Base-by-base conservation (phyloP, 169 alveolate genomes). In the Cryptosporidium baileyi region DNA sequence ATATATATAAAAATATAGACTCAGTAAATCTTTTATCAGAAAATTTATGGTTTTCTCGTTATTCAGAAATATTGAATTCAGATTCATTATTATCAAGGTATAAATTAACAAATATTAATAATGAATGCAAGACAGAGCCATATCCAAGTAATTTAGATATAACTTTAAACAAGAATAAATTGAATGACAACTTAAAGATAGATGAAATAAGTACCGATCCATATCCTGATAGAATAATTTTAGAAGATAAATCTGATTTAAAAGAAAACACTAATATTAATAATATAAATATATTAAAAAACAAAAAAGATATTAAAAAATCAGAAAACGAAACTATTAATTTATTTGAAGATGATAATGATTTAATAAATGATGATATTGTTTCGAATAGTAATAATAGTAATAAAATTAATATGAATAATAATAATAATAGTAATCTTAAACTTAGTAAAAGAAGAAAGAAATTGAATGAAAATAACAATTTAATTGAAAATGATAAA, bases 121-220 rank as follows among this genome's bases (percentile, higher is more conserved):
- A 43, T 22, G 65, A 32, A 67, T 89, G 89, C 51, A 89, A 38
- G 32, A 80, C 61, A 49, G 89, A 40, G 52, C 85, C 74, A 82
- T 85, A 80, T 41, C 79, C 52, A 52, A 24, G 65, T 52, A 54
- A 60, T 67, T 80, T 57, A 51, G n/a, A n/a, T n/a, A n/a, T n/a
- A n/a, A n/a, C n/a, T n/a, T n/a, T n/a, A n/a, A n/a, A n/a, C n/a
- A n/a, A n/a, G n/a, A 89, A 43, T 43, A 62, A 34, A 2, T 44
- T 63, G 17, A 59, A 49, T 57, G 52, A 26, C 9, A 17, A 28
- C 5, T 26, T 6, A 15, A 38, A 28, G 41, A 15, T 34, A 3
- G 34, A 2, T 36, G 54, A 22, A 11, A 74, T 17, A 3, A 74
- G 36, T 41, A 74, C 82, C 1, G 82, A 74, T 54, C 82, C 82